Evolutionary conservation across 257 asterid genomes (phyloP).

Genomic region (Nicotiana attenuata): DNA sequence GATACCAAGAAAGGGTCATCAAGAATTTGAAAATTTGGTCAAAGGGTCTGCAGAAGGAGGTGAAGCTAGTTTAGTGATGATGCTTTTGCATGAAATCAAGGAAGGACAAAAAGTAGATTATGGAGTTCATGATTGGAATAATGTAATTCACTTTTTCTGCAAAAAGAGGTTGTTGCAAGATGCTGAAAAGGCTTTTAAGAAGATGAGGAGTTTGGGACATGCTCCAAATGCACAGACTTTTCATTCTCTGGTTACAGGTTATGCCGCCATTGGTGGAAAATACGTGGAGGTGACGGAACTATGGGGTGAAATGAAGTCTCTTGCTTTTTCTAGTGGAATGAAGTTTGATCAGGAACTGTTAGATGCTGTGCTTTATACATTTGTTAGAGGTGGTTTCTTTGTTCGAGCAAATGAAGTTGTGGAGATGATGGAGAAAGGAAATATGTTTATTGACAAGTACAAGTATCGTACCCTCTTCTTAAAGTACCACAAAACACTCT

Average conservation of each 20-base stretch:
- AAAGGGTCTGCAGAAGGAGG: slow-evolving; percentile 28
- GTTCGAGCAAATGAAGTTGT: slow-evolving; percentile 74
- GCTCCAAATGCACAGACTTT: slow-evolving; percentile 83
- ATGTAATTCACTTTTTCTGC: slow-evolving; percentile 86
- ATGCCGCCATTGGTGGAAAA: slow-evolving; percentile 80
- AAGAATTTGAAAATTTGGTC: slow-evolving; percentile 35
- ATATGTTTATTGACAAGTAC: slow-evolving; percentile 80
- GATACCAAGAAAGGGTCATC: slow-evolving; percentile 46
- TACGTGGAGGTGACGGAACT: slow-evolving; percentile 79
- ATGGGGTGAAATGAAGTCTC: slow-evolving; percentile 92
- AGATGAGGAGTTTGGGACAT: slow-evolving; percentile 77
- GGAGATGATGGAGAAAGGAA: slow-evolving; percentile 68
- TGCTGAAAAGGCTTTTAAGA: slow-evolving; percentile 87
- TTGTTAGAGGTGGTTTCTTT: slow-evolving; percentile 89
- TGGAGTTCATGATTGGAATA: slow-evolving; percentile 91
- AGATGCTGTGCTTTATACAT: slow-evolving; percentile 83
- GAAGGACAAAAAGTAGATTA: slow-evolving; percentile 56
- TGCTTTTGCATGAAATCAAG: slow-evolving; percentile 72
- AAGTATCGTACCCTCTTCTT: slow-evolving; percentile 70
- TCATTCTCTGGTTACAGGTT: slow-evolving; percentile 82
- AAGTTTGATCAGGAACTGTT: slow-evolving; percentile 74
- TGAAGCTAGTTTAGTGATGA: slow-evolving; percentile 55
- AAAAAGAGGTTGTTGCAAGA: slow-evolving; percentile 84
- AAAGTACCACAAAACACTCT: slow-evolving; percentile 73
- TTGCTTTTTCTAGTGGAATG: slow-evolving; percentile 56